Evolutionary conservation across 257 asterid species (phyloP).

Genomic region (Nemophila menziesii): DNA sequence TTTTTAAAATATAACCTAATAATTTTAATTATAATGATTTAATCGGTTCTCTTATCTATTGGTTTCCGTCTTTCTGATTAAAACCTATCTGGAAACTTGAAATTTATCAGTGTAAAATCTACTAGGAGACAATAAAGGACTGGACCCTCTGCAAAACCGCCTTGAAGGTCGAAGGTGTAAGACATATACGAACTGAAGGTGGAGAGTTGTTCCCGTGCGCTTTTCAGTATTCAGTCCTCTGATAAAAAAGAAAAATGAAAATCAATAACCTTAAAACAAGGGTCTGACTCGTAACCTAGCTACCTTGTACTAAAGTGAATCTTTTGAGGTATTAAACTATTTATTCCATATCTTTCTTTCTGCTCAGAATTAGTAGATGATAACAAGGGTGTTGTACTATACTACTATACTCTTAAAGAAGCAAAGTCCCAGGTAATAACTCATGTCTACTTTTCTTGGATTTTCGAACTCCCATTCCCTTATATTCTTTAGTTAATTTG

Average conservation of each 20-base stretch:
- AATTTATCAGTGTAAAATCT: conserved; percentile 8
- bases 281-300: conserved; percentile 13
- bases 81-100: neutral
- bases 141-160: conserved; percentile 9
- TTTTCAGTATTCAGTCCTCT: neutral
- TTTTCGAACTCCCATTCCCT: neutral
- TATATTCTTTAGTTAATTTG: neutral
- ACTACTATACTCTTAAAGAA: neutral
- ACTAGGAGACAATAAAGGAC: neutral
- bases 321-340: conserved; percentile 12
- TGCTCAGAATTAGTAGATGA: neutral
- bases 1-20: no score
- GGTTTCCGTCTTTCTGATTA: no score
- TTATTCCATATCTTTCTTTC: conserved; percentile 1
- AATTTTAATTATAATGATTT: no score
- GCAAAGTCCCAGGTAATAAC: neutral
- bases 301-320: conserved; percentile 20
- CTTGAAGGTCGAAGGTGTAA: neutral
- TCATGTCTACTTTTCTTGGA: neutral
- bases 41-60: no score
- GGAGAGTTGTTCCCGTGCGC: neutral
- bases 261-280: conserved; percentile 3
- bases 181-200: neutral
- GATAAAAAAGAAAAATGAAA: conserved; percentile 2
- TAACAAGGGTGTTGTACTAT: neutral